A percentile compares a stretch with the other conserved stretches of the same genome.
Conservation (phyloP, 2,329 filamentous ascomycete genomes). For the Clarireedia sp. region DNA sequence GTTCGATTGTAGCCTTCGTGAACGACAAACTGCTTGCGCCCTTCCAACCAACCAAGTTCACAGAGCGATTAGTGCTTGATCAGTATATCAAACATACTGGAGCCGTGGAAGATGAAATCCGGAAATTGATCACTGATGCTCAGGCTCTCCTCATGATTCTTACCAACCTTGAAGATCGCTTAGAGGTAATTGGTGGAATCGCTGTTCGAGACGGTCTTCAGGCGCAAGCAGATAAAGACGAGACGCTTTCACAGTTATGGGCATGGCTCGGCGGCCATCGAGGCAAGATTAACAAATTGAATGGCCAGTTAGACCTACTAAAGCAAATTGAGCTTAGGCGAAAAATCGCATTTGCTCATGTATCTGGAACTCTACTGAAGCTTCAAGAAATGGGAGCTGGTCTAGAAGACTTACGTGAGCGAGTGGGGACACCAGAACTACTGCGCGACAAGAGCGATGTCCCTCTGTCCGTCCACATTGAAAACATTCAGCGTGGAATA, state of each 20-base stretch:
- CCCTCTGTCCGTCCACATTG: conserved; percentile 66
- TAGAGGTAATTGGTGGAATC: conserved; percentile 63
- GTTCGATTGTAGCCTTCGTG: conserved; percentile 34
- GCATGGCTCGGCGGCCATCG: conserved; percentile 65
- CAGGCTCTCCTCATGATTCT: conserved; percentile 59
- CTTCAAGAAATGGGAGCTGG: conserved; percentile 65
- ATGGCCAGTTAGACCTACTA: conserved; percentile 57
- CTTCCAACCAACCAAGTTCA: conserved; percentile 53
- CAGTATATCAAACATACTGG: conserved; percentile 69
- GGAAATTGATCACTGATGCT: conserved; percentile 59
- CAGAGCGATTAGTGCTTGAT: conserved; percentile 56
- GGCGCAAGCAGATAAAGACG: conserved; percentile 51
- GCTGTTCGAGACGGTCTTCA: conserved; percentile 54
- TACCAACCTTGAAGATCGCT: conserved; percentile 58
- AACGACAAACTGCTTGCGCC: conserved; percentile 44
- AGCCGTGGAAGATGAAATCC: conserved; percentile 62
- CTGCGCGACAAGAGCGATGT: conserved; percentile 44
- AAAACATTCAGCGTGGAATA: conserved; percentile 64
- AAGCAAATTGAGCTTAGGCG: conserved; percentile 59
- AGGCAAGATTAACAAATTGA: conserved; percentile 50
- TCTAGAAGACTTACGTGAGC: conserved; percentile 62
- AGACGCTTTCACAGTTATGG: conserved; percentile 64
- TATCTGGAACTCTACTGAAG: conserved; percentile 63
- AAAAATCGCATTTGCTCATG: conserved; percentile 55
- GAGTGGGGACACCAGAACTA: conserved; percentile 59